phyloP scores from a whole-genome alignment of 805 yeast species.

The Priceomyces carsonii region DNA sequence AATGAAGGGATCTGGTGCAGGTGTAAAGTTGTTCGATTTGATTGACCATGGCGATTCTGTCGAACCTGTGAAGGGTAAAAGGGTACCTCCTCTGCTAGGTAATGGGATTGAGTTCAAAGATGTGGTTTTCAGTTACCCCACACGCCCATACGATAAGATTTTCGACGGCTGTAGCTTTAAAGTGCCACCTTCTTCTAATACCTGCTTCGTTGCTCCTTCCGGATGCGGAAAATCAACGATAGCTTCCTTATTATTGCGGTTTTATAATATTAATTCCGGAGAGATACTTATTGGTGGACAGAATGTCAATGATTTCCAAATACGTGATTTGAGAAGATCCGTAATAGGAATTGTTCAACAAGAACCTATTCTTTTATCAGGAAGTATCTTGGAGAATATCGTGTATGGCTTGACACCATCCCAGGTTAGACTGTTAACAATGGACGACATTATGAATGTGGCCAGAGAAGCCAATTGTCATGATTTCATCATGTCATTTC shows the following conservation, averaged over 20 bases:
- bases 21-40: slow-evolving; percentile 42
- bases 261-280: slow-evolving; percentile 52
- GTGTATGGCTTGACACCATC: slow-evolving; percentile 49
- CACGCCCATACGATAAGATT: slow-evolving; percentile 35
- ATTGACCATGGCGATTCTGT: slow-evolving; percentile 40
- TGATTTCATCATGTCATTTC: slow-evolving; percentile 55
- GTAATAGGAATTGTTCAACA: slow-evolving; percentile 62
- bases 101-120: slow-evolving; percentile 40
- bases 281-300: slow-evolving; percentile 52
- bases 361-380: slow-evolving; percentile 59
- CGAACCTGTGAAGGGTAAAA: slow-evolving; percentile 35
- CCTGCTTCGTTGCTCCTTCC: slow-evolving; percentile 55
- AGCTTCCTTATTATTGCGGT: slow-evolving; percentile 52
- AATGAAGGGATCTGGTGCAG: slow-evolving; percentile 51
- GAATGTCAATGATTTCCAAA: slow-evolving; percentile 48
- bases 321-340: slow-evolving; percentile 48
- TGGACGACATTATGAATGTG: slow-evolving; percentile 45
- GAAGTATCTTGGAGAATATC: slow-evolving; percentile 56
- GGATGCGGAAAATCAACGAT: slow-evolving; percentile 66
- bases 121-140: slow-evolving; percentile 44
- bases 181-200: slow-evolving; percentile 35
- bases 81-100: slow-evolving; percentile 16
- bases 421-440: slow-evolving; percentile 32
- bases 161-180: slow-evolving; percentile 40
- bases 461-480: slow-evolving; percentile 57